phyloP scores from a whole-genome alignment of 2,329 filamentous ascomycete species.

The Pseudogymnoascus sp. region DNA sequence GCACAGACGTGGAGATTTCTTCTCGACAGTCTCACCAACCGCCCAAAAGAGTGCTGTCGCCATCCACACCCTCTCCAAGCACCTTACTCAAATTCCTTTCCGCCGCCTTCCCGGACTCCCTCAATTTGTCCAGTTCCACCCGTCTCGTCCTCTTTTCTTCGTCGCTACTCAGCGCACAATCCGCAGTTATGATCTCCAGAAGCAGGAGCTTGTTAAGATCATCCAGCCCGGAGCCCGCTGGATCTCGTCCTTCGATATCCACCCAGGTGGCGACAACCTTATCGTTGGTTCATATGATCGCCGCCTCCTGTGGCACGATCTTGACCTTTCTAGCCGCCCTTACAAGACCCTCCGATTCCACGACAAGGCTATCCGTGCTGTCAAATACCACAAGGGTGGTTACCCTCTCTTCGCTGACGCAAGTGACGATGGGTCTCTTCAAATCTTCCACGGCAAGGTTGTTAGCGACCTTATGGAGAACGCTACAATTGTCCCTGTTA shows the following conservation, averaged over 20 bases:
- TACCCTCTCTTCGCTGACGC: conserved; percentile 89
- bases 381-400: conserved; percentile 74
- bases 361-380: conserved; percentile 79
- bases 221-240: conserved; percentile 88
- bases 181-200: conserved; percentile 86
- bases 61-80: conserved; percentile 92
- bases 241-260: conserved; percentile 92
- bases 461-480: conserved; percentile 94
- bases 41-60: conserved; percentile 75
- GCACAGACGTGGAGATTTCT: conserved; percentile 92
- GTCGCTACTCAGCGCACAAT: conserved; percentile 92
- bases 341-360: conserved; percentile 98
- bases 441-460: conserved; percentile 96
- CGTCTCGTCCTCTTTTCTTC: conserved; percentile 86
- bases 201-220: conserved; percentile 86
- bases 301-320: conserved; percentile 90
- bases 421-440: conserved; percentile 87
- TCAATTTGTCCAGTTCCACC: conserved; percentile 91
- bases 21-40: conserved; percentile 81
- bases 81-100: conserved; percentile 93
- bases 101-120: conserved; percentile 66
- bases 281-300: conserved; percentile 94
- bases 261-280: conserved; percentile 87
- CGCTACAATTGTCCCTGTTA: conserved; percentile 90
- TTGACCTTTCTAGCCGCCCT: conserved; percentile 81